These are phyloP conservation scores for Colletotrichum cordylinicola DNA, from an alignment of 2,329 filamentous ascomycete genomes.

Conservation along the genomic window DNA sequence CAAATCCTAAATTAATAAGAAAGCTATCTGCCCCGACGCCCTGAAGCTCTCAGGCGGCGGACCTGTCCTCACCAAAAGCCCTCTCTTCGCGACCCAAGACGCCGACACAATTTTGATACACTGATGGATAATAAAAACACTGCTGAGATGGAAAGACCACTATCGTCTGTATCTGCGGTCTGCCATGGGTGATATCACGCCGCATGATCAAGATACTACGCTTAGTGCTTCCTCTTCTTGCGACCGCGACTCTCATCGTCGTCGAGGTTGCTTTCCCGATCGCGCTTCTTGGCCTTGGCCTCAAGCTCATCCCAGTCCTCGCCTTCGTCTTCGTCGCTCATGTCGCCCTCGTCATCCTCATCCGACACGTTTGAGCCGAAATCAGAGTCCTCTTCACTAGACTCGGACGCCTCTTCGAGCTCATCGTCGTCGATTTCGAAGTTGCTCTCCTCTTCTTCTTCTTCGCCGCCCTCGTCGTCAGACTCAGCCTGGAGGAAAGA, in stretches of 20 bases:
- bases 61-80: background rate
- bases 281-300: slow-evolving; percentile 87
- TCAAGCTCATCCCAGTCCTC: slow-evolving; percentile 97
- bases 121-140: slow-evolving; percentile 11
- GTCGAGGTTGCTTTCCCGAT: slow-evolving; percentile 70
- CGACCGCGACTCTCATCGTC: slow-evolving; percentile 79
- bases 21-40: slow-evolving; percentile 4
- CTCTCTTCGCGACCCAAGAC: slow-evolving; percentile 2
- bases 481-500: slow-evolving; percentile 87
- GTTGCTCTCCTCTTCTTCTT: slow-evolving; percentile 85
- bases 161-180: background rate
- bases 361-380: slow-evolving; percentile 90
- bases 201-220: background rate
- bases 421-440: slow-evolving; percentile 93
- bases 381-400: slow-evolving; percentile 83
- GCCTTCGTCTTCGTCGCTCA: slow-evolving; percentile 77
- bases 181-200: background rate
- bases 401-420: slow-evolving; percentile 79
- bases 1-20: slow-evolving; percentile 6
- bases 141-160: background rate
- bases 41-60: background rate
- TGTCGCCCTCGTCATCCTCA: slow-evolving; percentile 79
- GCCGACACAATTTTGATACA: slow-evolving; percentile 23
- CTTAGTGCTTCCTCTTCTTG: slow-evolving; percentile 69
- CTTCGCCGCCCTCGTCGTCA: slow-evolving; percentile 79